These are phyloP conservation scores for Meredithiella fracta DNA, from an alignment of 2,329 filamentous ascomycete genomes.

Conservation along the genomic window DNA sequence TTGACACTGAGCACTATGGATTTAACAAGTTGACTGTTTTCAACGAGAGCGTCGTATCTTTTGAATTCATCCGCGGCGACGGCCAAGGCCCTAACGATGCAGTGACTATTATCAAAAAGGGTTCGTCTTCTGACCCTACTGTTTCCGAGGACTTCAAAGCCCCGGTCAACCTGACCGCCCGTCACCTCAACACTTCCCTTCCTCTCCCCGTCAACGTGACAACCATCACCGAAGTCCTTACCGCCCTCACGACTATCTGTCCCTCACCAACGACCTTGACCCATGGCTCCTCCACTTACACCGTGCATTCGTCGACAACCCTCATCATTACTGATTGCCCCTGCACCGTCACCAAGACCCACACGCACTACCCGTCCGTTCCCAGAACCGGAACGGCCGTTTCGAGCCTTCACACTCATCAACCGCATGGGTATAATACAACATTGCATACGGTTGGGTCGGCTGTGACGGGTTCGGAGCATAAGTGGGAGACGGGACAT, in stretches of 20 bases:
- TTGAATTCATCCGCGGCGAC: slow-evolving; percentile 29
- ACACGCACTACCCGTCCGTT: not conserved
- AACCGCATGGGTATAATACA: not conserved
- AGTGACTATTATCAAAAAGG: slow-evolving; percentile 17
- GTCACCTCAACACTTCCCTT: not conserved
- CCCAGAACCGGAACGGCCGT: not conserved
- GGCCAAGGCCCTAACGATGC: slow-evolving; percentile 25
- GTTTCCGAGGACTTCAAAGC: not conserved
- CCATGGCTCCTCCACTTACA: not conserved
- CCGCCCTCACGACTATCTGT: not conserved
- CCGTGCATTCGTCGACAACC: not conserved
- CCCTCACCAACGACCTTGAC: not conserved
- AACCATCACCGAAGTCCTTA: not conserved
- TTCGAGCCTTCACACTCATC: not conserved
- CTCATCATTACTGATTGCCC: not conserved
- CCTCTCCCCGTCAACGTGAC: not conserved
- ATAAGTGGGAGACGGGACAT: not conserved
- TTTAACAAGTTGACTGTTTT: slow-evolving; percentile 25
- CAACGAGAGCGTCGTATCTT: slow-evolving; percentile 26
- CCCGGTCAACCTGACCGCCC: not conserved
- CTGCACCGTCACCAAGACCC: not conserved
- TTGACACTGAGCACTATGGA: slow-evolving; percentile 31
- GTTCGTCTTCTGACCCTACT: not conserved
- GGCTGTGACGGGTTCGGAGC: not conserved
- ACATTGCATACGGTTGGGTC: not conserved